Evolutionary conservation across 106 monocot genomes (phyloP).

Genomic region (Gastrodia elata): DNA sequence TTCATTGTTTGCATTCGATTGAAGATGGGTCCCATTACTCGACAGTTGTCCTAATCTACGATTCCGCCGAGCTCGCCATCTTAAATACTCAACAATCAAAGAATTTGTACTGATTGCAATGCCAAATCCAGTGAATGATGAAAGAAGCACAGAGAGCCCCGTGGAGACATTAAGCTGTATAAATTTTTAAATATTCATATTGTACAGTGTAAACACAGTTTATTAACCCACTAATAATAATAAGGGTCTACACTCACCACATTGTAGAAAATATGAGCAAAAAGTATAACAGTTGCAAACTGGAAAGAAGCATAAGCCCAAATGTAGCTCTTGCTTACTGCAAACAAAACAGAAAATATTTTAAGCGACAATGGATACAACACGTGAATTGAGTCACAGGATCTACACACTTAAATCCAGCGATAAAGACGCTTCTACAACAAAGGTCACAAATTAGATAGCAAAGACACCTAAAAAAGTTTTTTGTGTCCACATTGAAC

Average conservation of each 20-base stretch:
- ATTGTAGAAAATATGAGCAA: slow-evolving; percentile 91
- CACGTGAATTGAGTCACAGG: no score
- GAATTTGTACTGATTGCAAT: slow-evolving; percentile 88
- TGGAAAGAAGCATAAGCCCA: slow-evolving; percentile 98
- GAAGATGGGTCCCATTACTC: slow-evolving; percentile 11
- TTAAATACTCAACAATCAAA: slow-evolving; percentile 67
- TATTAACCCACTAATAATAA: background rate
- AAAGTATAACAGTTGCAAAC: slow-evolving; percentile 92
- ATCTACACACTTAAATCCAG: no score
- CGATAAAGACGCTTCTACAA: no score
- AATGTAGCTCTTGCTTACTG: slow-evolving; percentile 77
- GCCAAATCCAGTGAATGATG: slow-evolving; percentile 95
- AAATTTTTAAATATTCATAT: background rate
- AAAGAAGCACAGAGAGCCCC: slow-evolving; percentile 81
- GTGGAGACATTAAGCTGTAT: slow-evolving; percentile 59
- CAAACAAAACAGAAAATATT: background rate
- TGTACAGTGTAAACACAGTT: background rate
- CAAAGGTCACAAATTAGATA: no score
- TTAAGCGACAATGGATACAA: background rate
- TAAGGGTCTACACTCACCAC: slow-evolving; percentile 39
- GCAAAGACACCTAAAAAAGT: no score
- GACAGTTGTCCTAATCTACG: slow-evolving; percentile 25
- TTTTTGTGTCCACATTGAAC: no score
- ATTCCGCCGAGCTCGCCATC: slow-evolving; percentile 68
- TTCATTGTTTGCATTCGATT: slow-evolving; percentile 6